Conservation (phyloP, 2,329 filamentous ascomycete genomes). For the Fusarium xyrophilum region DNA sequence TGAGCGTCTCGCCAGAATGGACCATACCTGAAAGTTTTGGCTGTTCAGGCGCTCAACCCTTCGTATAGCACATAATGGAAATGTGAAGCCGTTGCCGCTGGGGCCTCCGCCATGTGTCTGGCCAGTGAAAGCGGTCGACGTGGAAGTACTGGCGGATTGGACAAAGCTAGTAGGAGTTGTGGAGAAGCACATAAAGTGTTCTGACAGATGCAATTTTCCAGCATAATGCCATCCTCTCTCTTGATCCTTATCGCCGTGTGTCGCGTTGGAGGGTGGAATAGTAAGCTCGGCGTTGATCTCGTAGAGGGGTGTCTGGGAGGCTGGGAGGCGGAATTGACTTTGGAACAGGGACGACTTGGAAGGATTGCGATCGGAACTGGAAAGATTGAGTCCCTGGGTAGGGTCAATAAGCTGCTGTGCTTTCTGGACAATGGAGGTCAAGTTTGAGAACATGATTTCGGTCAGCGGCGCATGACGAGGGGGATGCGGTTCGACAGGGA, state of each 20-base stretch:
- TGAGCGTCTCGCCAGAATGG: neutral
- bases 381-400: constrained; percentile 75
- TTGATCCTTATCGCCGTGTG: constrained; percentile 73
- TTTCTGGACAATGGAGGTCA: constrained; percentile 88
- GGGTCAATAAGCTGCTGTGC: constrained; percentile 95
- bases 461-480: constrained; percentile 51
- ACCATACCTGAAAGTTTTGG: constrained; percentile 75
- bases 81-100: constrained; percentile 92
- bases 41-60: constrained; percentile 93
- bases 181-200: constrained; percentile 95
- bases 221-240: constrained; percentile 86
- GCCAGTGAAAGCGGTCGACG: constrained; percentile 85
- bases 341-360: constrained; percentile 94
- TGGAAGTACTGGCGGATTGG: constrained; percentile 77
- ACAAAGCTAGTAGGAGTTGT: constrained; percentile 90
- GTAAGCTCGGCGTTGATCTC: constrained; percentile 97
- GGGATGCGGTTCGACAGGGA: constrained; percentile 21
- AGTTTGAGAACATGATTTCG: constrained; percentile 64
- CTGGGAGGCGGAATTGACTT: constrained; percentile 93
- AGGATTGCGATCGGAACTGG: constrained; percentile 78
- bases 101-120: constrained; percentile 93
- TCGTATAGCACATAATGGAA: constrained; percentile 89
- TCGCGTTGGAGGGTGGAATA: constrained; percentile 75
- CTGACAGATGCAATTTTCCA: constrained; percentile 91
- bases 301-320: constrained; percentile 89